These are phyloP conservation scores for Pyrenula aspistea DNA, from an alignment of 495 filamentous ascomycete species.

Conservation along the genomic window DNA sequence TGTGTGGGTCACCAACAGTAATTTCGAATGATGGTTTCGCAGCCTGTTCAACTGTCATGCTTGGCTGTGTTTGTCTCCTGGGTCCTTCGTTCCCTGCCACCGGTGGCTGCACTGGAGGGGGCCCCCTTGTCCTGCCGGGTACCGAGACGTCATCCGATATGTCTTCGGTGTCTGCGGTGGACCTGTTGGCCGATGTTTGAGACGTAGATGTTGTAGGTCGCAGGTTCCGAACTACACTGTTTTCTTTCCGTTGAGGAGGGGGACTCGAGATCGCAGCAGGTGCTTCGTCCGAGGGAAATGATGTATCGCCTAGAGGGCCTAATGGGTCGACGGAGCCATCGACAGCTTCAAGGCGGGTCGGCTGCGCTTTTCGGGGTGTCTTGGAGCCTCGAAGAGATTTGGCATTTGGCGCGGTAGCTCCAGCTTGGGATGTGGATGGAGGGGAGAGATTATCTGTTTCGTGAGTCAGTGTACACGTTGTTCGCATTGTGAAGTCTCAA, in stretches of 20 bases:
- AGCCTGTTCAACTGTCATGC: conserved; percentile 79
- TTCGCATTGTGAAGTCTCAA: conserved; percentile 10
- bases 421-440: conserved; percentile 19
- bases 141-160: conserved; percentile 46
- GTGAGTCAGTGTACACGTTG: too few relatives aligned
- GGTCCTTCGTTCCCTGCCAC: conserved; percentile 21
- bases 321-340: conserved; percentile 89
- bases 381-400: conserved; percentile 33
- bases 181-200: conserved; percentile 31
- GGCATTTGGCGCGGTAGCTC: conserved; percentile 14
- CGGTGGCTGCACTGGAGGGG: conserved; percentile 65
- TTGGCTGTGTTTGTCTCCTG: conserved; percentile 59
- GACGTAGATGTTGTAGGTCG: conserved; percentile 36
- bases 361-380: conserved; percentile 64
- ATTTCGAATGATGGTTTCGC: conserved; percentile 88
- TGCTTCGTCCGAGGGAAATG: conserved; percentile 18
- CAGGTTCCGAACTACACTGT: conserved; percentile 44
- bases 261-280: conserved; percentile 32
- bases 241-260: conserved; percentile 79
- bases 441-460: conserved; percentile 14
- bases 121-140: conserved; percentile 40
- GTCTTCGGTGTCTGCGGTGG: conserved; percentile 49
- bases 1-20: conserved; percentile 88
- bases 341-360: conserved; percentile 75
- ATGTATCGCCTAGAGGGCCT: conserved; percentile 63